A percentile compares a stretch with the other conserved stretches of the same genome.
Conservation (phyloP, 1,139 yeast species). For the Pichia sp. region DNA sequence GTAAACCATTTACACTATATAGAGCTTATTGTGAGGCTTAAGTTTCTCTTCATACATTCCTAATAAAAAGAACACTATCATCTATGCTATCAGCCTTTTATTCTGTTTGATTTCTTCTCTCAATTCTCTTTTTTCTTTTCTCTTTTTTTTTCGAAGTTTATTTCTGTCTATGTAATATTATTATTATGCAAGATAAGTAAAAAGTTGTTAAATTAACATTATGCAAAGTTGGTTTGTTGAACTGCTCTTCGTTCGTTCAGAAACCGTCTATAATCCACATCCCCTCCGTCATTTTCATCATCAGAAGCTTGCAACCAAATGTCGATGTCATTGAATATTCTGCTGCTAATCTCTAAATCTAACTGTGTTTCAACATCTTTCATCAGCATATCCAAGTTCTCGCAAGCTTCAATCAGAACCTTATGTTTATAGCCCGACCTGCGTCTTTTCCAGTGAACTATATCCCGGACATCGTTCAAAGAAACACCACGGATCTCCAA, state of each 20-base stretch:
- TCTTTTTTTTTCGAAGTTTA: neutral
- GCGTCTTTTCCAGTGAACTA: slow-evolving; percentile 64
- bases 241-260: neutral
- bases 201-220: neutral
- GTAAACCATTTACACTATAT: slow-evolving; percentile 58
- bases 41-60: neutral
- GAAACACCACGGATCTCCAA: slow-evolving; percentile 69
- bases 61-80: neutral
- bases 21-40: slow-evolving; percentile 81
- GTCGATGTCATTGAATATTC: slow-evolving; percentile 51
- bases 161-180: neutral
- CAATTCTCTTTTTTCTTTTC: neutral
- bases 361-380: slow-evolving; percentile 57
- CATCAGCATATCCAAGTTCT: slow-evolving; percentile 54
- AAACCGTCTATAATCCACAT: slow-evolving; percentile 8
- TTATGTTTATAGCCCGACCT: slow-evolving; percentile 45
- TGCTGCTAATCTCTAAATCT: slow-evolving; percentile 51
- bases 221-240: neutral
- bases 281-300: slow-evolving; percentile 37
- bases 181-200: neutral
- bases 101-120: neutral
- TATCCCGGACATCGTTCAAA: slow-evolving; percentile 56
- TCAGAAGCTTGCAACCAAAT: slow-evolving; percentile 50
- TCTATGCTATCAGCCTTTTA: neutral
- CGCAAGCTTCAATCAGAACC: slow-evolving; percentile 74